phyloP scores from a whole-genome alignment of 2,329 filamentous ascomycete species.

The Aspergillus tubingensis region DNA sequence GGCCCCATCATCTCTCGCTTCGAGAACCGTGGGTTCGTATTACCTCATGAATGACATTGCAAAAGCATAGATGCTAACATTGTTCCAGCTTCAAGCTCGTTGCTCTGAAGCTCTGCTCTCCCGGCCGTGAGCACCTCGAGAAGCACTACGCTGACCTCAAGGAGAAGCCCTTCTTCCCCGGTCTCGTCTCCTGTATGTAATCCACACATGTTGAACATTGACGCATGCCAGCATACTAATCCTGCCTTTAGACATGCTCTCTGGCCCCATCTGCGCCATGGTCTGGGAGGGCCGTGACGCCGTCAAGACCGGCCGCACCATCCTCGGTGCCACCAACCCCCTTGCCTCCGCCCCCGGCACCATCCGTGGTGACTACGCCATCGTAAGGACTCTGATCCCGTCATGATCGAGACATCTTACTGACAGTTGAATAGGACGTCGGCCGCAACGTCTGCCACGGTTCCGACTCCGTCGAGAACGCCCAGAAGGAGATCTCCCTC shows the following conservation, averaged over 20 bases:
- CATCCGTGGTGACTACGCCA: conserved; percentile 93
- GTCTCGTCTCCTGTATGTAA: conserved; percentile 82
- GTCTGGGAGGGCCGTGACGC: conserved; percentile 99
- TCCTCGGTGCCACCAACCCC: conserved; percentile 99
- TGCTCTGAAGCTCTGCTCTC: conserved; percentile 91
- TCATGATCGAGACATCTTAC: neutral
- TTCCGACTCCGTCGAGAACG: conserved; percentile 97
- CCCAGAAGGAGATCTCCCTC: conserved; percentile 98
- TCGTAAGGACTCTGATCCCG: conserved; percentile 51
- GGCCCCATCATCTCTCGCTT: conserved; percentile 98
- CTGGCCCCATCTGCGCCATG: conserved; percentile 97
- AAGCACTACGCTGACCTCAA: conserved; percentile 93
- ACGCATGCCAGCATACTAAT: conserved; percentile 20
- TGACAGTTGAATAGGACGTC: conserved; percentile 58
- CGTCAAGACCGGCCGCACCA: conserved; percentile 94
- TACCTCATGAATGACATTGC: neutral
- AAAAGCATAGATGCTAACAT: neutral
- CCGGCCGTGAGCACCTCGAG: conserved; percentile 94
- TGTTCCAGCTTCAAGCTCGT: conserved; percentile 85
- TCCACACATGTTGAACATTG: neutral
- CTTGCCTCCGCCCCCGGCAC: conserved; percentile 91
- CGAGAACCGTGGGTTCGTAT: conserved; percentile 83
- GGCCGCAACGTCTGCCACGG: conserved; percentile 99
- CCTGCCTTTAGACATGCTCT: conserved; percentile 76
- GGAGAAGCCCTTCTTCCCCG: conserved; percentile 95